Conservation (phyloP, 805 yeast genomes). For the Myxozyma nipponensis region DNA sequence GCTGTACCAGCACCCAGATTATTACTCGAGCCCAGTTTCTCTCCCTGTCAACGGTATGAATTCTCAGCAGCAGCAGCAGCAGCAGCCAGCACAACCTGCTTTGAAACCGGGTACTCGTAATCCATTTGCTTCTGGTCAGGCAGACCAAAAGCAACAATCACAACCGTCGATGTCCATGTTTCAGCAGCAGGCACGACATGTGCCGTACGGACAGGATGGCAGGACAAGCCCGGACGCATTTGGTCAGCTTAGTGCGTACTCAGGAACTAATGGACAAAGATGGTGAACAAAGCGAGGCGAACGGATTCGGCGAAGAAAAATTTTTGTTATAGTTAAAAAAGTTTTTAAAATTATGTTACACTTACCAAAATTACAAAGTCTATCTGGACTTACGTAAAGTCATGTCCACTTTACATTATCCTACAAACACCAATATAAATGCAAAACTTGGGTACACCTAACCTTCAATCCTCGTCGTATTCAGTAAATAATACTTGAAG, state of each 20-base stretch:
- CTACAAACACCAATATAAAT: background rate
- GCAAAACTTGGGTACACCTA: background rate
- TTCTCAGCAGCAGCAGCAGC: slow-evolving; percentile 11
- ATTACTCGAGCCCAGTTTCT: slow-evolving; percentile 25
- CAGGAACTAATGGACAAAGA: slow-evolving; percentile 8
- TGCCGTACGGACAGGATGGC: slow-evolving; percentile 12
- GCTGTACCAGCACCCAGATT: slow-evolving; percentile 25
- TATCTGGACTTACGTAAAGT: no score
- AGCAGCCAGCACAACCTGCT: background rate
- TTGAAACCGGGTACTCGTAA: slow-evolving; percentile 20
- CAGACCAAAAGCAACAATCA: background rate
- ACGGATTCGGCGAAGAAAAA: no score
- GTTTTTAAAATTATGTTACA: no score
- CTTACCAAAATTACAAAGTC: no score
- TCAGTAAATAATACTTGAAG: slow-evolving; percentile 57
- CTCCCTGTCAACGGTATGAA: slow-evolving; percentile 9
- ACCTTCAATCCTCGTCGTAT: background rate
- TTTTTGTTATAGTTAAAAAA: background rate
- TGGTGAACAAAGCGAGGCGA: no score
- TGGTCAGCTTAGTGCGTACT: slow-evolving; percentile 28
- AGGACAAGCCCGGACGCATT: slow-evolving; percentile 29
- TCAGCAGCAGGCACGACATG: slow-evolving; percentile 3
- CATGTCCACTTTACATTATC: no score
- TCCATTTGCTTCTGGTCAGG: slow-evolving; percentile 17
- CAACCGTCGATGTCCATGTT: background rate